These are phyloP conservation scores for Penicillium sp. DNA, from an alignment of 2,329 filamentous ascomycete species.

Conservation along the genomic window DNA sequence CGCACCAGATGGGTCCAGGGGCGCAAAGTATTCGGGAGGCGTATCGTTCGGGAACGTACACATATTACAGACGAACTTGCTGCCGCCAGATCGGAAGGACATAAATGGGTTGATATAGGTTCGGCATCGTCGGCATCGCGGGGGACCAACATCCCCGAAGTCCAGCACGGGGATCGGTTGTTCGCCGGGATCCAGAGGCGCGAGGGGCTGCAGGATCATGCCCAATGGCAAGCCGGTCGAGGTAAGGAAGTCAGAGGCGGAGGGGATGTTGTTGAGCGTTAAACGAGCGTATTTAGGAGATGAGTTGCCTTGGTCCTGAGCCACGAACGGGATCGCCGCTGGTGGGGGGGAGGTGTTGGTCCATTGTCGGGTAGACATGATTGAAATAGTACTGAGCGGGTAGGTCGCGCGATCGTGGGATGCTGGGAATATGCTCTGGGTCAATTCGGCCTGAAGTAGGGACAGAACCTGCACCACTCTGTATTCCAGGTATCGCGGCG, in stretches of 20 bases:
- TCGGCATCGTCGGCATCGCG: slow-evolving; percentile 86
- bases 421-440: slow-evolving; percentile 87
- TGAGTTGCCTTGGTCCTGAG: slow-evolving; percentile 94
- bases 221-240: slow-evolving; percentile 84
- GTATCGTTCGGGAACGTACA: slow-evolving; percentile 98
- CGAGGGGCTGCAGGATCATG: slow-evolving; percentile 83
- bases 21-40: slow-evolving; percentile 85
- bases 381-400: slow-evolving; percentile 80
- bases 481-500: slow-evolving; percentile 32
- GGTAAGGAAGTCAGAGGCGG: slow-evolving; percentile 73
- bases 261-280: slow-evolving; percentile 89
- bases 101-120: slow-evolving; percentile 99
- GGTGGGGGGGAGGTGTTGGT: slow-evolving; percentile 87
- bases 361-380: slow-evolving; percentile 92
- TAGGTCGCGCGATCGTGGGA: slow-evolving; percentile 79
- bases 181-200: slow-evolving; percentile 79
- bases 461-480: slow-evolving; percentile 54
- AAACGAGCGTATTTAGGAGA: slow-evolving; percentile 92
- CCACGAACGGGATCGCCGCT: slow-evolving; percentile 82
- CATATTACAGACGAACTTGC: slow-evolving; percentile 97
- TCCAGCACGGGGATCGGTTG: slow-evolving; percentile 86
- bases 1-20: slow-evolving; percentile 80
- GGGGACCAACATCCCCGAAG: slow-evolving; percentile 87
- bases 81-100: slow-evolving; percentile 91
- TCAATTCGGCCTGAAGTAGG: slow-evolving; percentile 75